Evolutionary conservation across 805 yeast species (phyloP), one percentile per base, ranked within the genome.

Genomic region (Saccharomyces eubayanus): DNA sequence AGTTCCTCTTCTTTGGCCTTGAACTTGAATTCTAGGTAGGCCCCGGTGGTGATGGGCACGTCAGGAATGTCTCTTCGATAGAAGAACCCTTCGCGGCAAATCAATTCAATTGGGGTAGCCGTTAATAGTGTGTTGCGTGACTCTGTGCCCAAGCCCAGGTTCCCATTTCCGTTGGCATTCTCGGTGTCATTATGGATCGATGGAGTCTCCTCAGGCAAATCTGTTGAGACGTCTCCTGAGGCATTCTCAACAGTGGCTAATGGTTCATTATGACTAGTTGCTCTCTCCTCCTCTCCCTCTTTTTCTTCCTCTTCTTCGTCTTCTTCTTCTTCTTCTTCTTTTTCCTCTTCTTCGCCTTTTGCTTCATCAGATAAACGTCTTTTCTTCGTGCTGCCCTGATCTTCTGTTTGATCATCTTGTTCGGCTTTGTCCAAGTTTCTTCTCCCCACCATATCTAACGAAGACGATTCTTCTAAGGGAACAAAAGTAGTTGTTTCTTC

Each of bases 81-180:
- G 52, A 68, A 69, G 45, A 65, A 64, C 1, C 72, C 72, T 47
- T 63, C 66, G 16, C 59, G 62, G 48, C 70, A 67, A 9, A 65
- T 54, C 20, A 69, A 57, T 54, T 68, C 70, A 12, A 69, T 63
- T 6, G 70, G 68, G 3, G 68, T 59, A 5, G 62, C 66, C 41
- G 62, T 46, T 29, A 63, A 49, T 40, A 64, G 43, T 1, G 65
- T 59, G 2, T 60, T 36, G 43, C 43, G 43, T 16, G 43, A 36
- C 43, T 36, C 43, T n/a, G 43, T 36, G 11, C 43, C 43, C 24
- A 28, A 12, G 14, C 49, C 51, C 46, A 52, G 52, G 50, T 53
- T 57, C 6, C 53, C 55, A 27, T 53, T 54, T 48, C 55, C 51
- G 46, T 51, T 52, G 41, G 53, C 52, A 41, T 50, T 46, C 16